Evolutionary conservation across 768 basidiomycete genomes (phyloP), one percentile per base, ranked within the genome.

Genomic region (Tulasnella sp.): DNA sequence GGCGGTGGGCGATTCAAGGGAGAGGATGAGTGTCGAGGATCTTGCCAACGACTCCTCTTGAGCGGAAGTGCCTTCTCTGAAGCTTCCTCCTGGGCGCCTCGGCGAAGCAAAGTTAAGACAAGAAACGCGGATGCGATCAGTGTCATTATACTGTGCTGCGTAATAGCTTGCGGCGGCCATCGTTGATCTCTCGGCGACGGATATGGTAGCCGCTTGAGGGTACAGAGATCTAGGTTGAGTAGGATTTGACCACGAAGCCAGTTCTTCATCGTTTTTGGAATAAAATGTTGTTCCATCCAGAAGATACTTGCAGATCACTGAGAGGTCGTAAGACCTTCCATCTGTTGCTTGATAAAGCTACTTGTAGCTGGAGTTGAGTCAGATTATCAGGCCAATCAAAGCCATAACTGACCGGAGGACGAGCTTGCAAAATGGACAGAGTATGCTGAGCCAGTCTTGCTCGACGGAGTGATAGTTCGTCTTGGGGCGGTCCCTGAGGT

Each of bases 31-130:
- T 8, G 91, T 92, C 16, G 93, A 93, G 8, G 92, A 89, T 62
- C 93, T 90, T 19, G 93, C 92, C 82, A 94, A 88, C 48, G 91
- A 91, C 84, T 94, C 93, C 84, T 94, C 93, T 82, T 94, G 93
- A 2, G 93, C 93, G 79, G 90, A 89, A 0, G 92, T 89, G n/a
- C 93, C 93, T 76, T 84, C 87, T 80, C 89, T 87, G 84, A 94
- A 94, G 10, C 93, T 93, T 3, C 93, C 93, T 1, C 93, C 93
- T 0, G 92, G 91, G 46, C 90, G 89, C 77, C 88, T 91, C 5
- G 93, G 92, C 0, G 91, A 92, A 1, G 93, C 93, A 82, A 94
- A 94, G 83, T 91, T 94, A 36, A 94, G 88, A 19, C 62, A 68
- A 27, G 62, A 31, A 36, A 68, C 62, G 27, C 62, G 62, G 34